These are phyloP conservation scores for Blastocystis sp. DNA, from an alignment of 352 stramenopile species.

Conservation along the genomic window DNA sequence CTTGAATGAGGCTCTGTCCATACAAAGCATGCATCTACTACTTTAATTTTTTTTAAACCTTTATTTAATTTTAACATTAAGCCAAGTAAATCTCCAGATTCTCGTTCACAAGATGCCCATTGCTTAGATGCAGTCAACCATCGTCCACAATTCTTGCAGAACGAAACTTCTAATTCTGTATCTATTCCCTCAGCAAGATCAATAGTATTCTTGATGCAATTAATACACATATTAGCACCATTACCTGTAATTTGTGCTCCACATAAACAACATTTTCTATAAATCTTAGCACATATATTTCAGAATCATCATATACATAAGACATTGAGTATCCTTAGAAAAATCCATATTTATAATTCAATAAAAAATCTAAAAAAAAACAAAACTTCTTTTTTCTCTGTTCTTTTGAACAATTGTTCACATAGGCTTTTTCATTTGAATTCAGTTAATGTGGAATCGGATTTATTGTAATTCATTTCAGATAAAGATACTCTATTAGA, in stretches of 20 bases:
- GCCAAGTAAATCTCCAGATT: conserved; percentile 86
- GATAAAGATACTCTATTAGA: too few species aligned
- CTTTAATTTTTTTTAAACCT: conserved; percentile 51
- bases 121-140: conserved; percentile 41
- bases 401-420: too few species aligned
- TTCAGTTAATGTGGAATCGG: too few species aligned
- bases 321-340: too few species aligned
- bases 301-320: too few species aligned
- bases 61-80: conserved; percentile 86
- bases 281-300: too few species aligned
- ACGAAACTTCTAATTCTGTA: conserved; percentile 82
- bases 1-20: conserved; percentile 97
- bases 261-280: conserved; percentile 79
- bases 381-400: too few species aligned
- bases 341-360: too few species aligned
- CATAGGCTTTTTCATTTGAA: too few species aligned
- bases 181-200: conserved; percentile 93
- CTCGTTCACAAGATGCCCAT: conserved; percentile 80
- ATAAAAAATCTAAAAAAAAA: too few species aligned
- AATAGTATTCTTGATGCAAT: conserved; percentile 78
- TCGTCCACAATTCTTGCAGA: conserved; percentile 76
- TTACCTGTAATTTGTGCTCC: conserved; percentile 83
- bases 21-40: conserved; percentile 94
- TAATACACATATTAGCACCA: conserved; percentile 85
- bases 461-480: too few species aligned